phyloP scores from a whole-genome alignment of 345 rosid species.

The Gossypium raimondii region DNA sequence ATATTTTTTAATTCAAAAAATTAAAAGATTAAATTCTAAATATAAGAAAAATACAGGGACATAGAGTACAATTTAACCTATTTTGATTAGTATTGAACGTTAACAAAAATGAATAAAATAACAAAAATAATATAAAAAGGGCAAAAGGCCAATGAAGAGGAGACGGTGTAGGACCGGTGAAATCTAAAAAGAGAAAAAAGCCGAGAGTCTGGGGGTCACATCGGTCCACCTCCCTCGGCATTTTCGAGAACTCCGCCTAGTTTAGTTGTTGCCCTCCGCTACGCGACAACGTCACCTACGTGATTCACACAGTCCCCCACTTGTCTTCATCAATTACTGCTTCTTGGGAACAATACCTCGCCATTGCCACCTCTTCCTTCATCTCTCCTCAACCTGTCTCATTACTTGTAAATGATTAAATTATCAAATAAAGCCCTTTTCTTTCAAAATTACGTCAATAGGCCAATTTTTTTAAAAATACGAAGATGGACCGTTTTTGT shows the following conservation, averaged over 20 bases:
- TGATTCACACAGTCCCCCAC: background rate
- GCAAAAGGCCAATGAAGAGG: background rate
- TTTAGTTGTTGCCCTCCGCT: background rate
- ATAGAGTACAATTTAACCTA: too few relatives aligned
- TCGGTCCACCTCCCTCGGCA: background rate
- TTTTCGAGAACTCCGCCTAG: background rate
- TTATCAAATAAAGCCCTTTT: too few relatives aligned
- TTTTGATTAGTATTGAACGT: too few relatives aligned
- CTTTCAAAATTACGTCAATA: too few relatives aligned
- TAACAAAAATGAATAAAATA: too few relatives aligned
- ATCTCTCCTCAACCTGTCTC: too few relatives aligned
- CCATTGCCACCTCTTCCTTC: background rate
- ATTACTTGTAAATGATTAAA: too few relatives aligned
- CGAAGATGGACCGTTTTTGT: fast-evolving
- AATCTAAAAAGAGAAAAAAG: background rate
- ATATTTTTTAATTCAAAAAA: too few relatives aligned
- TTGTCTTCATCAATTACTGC: background rate
- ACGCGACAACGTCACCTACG: background rate
- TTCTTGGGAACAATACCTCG: background rate
- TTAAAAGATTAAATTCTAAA: too few relatives aligned
- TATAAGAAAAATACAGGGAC: too few relatives aligned
- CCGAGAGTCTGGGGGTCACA: background rate
- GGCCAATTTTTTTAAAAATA: too few relatives aligned
- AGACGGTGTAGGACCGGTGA: background rate
- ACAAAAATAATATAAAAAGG: background rate